Evolutionary conservation across 306 rosid genomes (phyloP), one percentile per base, ranked within the genome.

Genomic region (Parietaria judaica): DNA sequence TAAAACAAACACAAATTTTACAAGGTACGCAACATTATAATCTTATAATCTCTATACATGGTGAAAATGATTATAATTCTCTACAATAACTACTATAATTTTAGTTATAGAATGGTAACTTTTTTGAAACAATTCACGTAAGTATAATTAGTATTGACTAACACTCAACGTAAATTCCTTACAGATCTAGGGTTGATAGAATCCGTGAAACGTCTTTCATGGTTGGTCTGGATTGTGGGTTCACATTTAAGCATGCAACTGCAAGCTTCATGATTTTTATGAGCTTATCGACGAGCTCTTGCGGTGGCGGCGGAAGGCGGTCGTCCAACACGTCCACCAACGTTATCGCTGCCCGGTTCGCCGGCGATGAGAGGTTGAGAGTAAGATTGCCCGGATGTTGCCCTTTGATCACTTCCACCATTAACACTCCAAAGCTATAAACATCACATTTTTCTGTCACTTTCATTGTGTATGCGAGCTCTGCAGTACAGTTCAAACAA

Each of bases 381-480:
- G 56, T 8, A 5, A 70, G 69, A 56, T 70, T 64, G 8, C 66
- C 64, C 2, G 83, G 80, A 60, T 70, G 73, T 41, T 56, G 39
- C 36, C 83, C 83, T 44, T 58, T 44, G 3, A 74, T 45, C 6
- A 74, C 36, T 67, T 78, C 79, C 8, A 74, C 57, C 11, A 50
- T 62, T 49, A 74, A 65, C 31, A 78, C 74, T 6, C 83, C 83
- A 41, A 70, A 74, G 53, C 77, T 74, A 52, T 70, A 78, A 38
- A 74, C 83, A 31, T 78, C 83, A 37, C 83, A 66, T 60, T 63
- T 74, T 37, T 74, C 74, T 3, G 71, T 74, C 35, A 70, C 74
- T 54, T 51, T 71, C 72, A 64, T 54, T 43, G 79, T 74, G 48
- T 78, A 78, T 16, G 83, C 83, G 17, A 74, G 66, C 74, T 78